Percentiles rank a stretch among this genome's conserved stretches.
Evolutionary conservation across 1,139 yeast genomes (phyloP).

Genomic region (Pichia sp.): DNA sequence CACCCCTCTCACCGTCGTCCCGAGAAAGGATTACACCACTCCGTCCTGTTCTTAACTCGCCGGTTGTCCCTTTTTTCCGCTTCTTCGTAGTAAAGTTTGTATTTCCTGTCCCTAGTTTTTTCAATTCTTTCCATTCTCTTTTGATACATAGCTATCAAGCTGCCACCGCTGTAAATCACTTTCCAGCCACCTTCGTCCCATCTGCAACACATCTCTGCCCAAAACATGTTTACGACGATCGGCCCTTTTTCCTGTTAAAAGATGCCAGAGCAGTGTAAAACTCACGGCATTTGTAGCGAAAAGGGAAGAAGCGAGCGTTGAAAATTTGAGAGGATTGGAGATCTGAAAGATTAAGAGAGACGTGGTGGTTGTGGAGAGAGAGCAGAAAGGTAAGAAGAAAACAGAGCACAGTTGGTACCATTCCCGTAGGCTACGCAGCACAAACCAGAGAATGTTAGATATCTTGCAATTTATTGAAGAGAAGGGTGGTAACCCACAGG

Average conservation of each 20-base stretch:
- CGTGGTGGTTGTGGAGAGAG: too few species aligned
- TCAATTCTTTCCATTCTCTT: not conserved
- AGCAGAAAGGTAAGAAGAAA: too few species aligned
- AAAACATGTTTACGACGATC: not conserved
- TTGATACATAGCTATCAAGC: not conserved
- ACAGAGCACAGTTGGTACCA: too few species aligned
- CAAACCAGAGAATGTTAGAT: constrained; percentile 64
- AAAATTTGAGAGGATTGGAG: not conserved
- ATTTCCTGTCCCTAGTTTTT: not conserved
- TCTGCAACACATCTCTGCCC: too few species aligned
- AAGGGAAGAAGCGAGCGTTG: not conserved
- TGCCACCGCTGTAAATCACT: not conserved
- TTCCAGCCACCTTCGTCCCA: too few species aligned
- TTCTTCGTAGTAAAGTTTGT: too few species aligned
- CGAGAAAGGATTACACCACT: constrained; percentile 2
- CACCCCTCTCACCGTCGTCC: constrained; percentile 35
- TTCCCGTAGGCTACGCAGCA: too few species aligned
- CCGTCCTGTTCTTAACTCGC: constrained; percentile 4
- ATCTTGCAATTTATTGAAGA: constrained; percentile 87
- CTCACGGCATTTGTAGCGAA: too few species aligned
- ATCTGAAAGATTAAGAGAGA: not conserved
- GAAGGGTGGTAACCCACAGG: constrained; percentile 93
- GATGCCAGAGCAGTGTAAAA: too few species aligned
- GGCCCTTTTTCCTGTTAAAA: not conserved
- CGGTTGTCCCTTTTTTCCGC: too few species aligned